Base-by-base conservation (phyloP, 345 rosid species). In the Cardamine occulta region DNA sequence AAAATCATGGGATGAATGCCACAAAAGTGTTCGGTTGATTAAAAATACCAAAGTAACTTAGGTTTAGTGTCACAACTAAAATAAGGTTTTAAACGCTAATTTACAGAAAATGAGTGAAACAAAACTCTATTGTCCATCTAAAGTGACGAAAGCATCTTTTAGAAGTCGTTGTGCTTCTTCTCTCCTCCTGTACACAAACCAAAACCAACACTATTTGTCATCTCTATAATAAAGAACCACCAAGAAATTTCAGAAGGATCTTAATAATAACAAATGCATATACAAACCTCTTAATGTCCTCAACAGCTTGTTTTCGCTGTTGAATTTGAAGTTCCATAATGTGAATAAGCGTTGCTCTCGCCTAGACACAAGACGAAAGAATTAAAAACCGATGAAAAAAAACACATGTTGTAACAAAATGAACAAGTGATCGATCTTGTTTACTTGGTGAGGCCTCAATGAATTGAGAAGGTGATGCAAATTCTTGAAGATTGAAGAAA, bases 401-500 rank as follows among this genome's bases (percentile, higher is more conserved):
- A 49, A 65, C 37, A 64, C 37, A 76, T 6, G 69, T 14, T 31
- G 18, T 15, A 55, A 7, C 7, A 3, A 2, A 10, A 4, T 3
- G 19, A 54, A 28, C 19, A 54, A 0, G 13, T 0, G 60, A 74
- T 48, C 23, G 14, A 24, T 8, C 28, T 26, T 26, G 28, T 61
- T 39, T 49, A 89, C 97, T 89, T 92, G 97, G 83, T 95, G 99
- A 44, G 97, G 97, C 35, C 97, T 91, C 78, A 92, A 82, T 13
- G 93, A 95, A 83, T 95, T 95, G 55, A 95, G 96, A 75, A 95
- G 90, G 81, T 95, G 97, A 81, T 95, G 99, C 86, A 92, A 80
- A 64, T 95, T 95, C 86, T 92, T 92, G 81, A 90, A 95, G 53
- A 95, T 84, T 3, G 93, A 88, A 52, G 97, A 95, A 34, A 95